phyloP scores from a whole-genome alignment of 805 yeast genomes.

The Kockiozyma suomiensis region DNA sequence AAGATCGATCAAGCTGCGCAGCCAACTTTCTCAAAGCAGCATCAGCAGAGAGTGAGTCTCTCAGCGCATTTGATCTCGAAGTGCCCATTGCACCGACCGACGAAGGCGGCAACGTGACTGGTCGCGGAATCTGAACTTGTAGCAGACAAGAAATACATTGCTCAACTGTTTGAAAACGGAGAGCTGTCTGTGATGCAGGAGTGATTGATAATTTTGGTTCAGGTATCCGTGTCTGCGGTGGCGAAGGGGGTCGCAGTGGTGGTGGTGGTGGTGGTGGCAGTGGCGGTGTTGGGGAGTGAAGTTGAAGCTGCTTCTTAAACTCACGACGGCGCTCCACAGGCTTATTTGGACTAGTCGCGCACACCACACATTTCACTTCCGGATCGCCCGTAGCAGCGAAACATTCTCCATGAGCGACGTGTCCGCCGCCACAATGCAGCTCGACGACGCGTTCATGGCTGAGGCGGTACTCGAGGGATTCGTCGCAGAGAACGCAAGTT shows the following conservation, averaged over 20 bases:
- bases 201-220: constrained; percentile 15
- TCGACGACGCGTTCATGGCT: constrained; percentile 33
- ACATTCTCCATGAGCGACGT: constrained; percentile 32
- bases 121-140: constrained; percentile 11
- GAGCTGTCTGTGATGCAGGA: constrained; percentile 14
- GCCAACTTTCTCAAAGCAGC: constrained; percentile 5
- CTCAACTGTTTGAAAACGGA: constrained; percentile 10
- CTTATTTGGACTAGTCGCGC: not conserved
- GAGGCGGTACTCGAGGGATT: constrained; percentile 29
- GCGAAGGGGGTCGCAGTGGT: not conserved
- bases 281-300: not conserved
- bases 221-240: constrained; percentile 9
- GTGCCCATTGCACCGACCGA: not conserved
- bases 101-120: not conserved
- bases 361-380: not conserved
- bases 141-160: constrained; percentile 19
- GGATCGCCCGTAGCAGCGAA: constrained; percentile 5
- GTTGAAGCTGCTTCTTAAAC: not conserved
- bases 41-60: constrained; percentile 4
- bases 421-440: constrained; percentile 29
- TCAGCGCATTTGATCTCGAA: not conserved
- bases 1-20: constrained; percentile 3
- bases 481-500: constrained; percentile 33
- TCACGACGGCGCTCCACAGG: not conserved
- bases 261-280: constrained; percentile 1